Percentiles rank a stretch among this genome's conserved stretches.
Conservation (phyloP, 1,139 yeast species). For the Suhomyces maxii region DNA sequence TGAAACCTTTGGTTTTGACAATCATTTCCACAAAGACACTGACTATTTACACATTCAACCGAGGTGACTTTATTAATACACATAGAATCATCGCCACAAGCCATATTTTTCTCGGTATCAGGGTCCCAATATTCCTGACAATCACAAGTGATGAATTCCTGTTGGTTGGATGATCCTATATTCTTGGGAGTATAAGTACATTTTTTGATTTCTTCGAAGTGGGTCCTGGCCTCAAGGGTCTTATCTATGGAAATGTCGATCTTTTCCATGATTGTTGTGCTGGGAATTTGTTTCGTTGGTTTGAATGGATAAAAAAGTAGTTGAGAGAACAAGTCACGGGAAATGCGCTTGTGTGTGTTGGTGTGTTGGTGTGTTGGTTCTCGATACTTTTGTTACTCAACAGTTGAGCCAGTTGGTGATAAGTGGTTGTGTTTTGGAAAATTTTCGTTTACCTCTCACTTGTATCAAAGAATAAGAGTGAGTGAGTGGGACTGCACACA, state of each 20-base stretch:
- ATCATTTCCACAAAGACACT: conserved; percentile 69
- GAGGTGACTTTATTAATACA: conserved; percentile 92
- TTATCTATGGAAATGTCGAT: conserved; percentile 35
- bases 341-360: too few species aligned
- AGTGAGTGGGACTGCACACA: background rate
- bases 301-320: background rate
- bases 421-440: background rate
- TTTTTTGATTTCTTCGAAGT: conserved; percentile 55
- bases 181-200: conserved; percentile 61
- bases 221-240: conserved; percentile 66
- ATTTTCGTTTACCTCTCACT: background rate
- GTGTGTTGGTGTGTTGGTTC: too few species aligned
- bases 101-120: conserved; percentile 45
- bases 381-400: background rate
- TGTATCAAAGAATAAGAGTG: background rate
- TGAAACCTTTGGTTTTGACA: conserved; percentile 92
- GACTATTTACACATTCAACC: conserved; percentile 83
- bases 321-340: background rate
- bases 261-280: background rate
- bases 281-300: background rate
- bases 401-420: background rate
- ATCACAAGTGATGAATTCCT: conserved; percentile 87
- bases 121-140: conserved; percentile 58
- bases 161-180: conserved; percentile 69
- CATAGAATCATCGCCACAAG: conserved; percentile 84